A percentile compares a stretch with the other conserved stretches of the same genome.
These are phyloP conservation scores for Stevia rebaudiana DNA, from an alignment of 140 eudicot species.

Conservation along the genomic window DNA sequence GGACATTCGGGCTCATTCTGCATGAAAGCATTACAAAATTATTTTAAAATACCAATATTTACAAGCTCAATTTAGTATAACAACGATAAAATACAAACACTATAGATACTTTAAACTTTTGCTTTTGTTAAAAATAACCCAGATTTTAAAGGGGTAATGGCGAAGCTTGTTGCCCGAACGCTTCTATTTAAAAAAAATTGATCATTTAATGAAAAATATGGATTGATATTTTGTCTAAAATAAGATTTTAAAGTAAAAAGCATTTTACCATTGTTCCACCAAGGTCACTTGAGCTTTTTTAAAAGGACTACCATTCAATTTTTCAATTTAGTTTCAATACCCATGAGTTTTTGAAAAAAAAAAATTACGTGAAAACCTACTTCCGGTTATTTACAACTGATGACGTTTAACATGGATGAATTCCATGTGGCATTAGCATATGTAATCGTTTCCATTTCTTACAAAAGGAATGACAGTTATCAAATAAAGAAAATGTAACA, in stretches of 20 bases:
- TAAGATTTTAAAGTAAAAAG: too few species aligned
- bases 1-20: conserved; percentile 88
- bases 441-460: neutral
- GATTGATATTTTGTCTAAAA: neutral
- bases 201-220: too few species aligned
- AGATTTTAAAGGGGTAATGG: too few species aligned
- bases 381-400: too few species aligned
- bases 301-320: neutral
- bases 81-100: neutral
- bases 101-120: neutral
- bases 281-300: neutral
- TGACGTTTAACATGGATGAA: neutral
- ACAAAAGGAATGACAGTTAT: neutral
- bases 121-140: neutral
- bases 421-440: neutral
- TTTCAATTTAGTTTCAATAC: neutral
- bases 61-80: conserved; percentile 2
- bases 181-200: too few species aligned
- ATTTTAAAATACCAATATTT: conserved; percentile 3
- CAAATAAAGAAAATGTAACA: conserved; percentile 7
- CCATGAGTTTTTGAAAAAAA: neutral
- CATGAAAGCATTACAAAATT: conserved; percentile 1
- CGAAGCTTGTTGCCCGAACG: too few species aligned
- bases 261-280: neutral
- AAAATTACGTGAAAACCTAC: too few species aligned